Conservation (phyloP, 1,284 basidiomycete genomes). For the Naganishia liquefaciens region DNA sequence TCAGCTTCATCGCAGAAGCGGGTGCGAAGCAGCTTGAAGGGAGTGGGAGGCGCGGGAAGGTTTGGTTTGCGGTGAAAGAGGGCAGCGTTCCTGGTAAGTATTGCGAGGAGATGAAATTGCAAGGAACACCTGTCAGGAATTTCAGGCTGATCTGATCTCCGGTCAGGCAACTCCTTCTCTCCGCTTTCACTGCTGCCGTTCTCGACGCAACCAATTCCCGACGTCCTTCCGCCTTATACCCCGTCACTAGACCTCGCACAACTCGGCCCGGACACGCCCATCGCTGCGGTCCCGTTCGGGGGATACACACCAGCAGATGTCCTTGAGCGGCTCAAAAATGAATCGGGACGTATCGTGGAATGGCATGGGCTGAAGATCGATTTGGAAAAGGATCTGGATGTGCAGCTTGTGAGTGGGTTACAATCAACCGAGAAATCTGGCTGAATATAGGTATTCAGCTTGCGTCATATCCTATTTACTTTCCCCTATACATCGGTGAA, state of each 20-base stretch:
- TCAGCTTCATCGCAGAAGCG: slow-evolving; percentile 13
- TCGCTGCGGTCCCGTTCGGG: slow-evolving; percentile 61
- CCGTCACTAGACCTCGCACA: slow-evolving; percentile 55
- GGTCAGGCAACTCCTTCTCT: slow-evolving; percentile 49
- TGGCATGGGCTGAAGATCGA: slow-evolving; percentile 24
- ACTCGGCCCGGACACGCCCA: slow-evolving; percentile 59
- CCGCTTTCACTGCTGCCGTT: slow-evolving; percentile 51
- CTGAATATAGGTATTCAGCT: slow-evolving; percentile 37
- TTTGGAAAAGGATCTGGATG: slow-evolving; percentile 39
- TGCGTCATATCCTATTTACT: slow-evolving; percentile 51
- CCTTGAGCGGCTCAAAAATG: slow-evolving; percentile 37
- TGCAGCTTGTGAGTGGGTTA: slow-evolving; percentile 40
- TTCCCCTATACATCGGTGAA: slow-evolving; percentile 52
- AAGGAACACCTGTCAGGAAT: background rate
- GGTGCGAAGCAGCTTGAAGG: slow-evolving; percentile 19
- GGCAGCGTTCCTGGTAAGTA: slow-evolving; percentile 22
- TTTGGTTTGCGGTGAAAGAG: slow-evolving; percentile 22
- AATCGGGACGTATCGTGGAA: slow-evolving; percentile 16
- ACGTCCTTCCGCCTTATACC: slow-evolving; percentile 42
- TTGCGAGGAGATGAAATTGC: background rate
- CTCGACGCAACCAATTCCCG: slow-evolving; percentile 43
- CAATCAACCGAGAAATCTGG: background rate
- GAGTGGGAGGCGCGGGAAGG: slow-evolving; percentile 14
- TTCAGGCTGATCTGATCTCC: no score
- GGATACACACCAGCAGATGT: slow-evolving; percentile 43